phyloP scores from a whole-genome alignment of 108 stramenopile species.

The Nitzschia inconspicua region DNA sequence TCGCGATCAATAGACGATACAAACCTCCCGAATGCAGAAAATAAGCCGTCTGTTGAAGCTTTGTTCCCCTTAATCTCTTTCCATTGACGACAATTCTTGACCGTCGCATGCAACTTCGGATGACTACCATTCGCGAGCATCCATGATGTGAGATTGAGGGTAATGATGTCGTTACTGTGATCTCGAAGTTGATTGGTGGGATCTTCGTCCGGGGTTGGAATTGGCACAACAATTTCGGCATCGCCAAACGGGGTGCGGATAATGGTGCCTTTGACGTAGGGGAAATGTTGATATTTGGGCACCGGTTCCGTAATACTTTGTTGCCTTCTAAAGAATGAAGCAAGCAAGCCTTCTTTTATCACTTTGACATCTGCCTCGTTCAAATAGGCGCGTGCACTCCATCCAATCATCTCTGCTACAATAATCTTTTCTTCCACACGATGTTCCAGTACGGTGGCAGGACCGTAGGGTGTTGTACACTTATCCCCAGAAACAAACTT shows the following conservation, averaged over 20 bases:
- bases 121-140: slow-evolving; percentile 67
- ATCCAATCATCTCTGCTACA: slow-evolving; percentile 71
- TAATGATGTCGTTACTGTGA: slow-evolving; percentile 36
- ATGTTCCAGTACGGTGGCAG: slow-evolving; percentile 64
- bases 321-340: slow-evolving; percentile 42
- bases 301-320: slow-evolving; percentile 29
- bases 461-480: slow-evolving; percentile 81
- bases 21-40: slow-evolving; percentile 64
- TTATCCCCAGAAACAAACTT: slow-evolving; percentile 45
- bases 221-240: slow-evolving; percentile 52
- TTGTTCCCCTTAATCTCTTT: slow-evolving; percentile 41
- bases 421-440: slow-evolving; percentile 55
- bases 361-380: slow-evolving; percentile 48
- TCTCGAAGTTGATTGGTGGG: slow-evolving; percentile 5
- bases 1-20: slow-evolving; percentile 37
- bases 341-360: slow-evolving; percentile 55
- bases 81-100: slow-evolving; percentile 66
- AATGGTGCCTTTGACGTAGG: slow-evolving; percentile 48
- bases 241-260: slow-evolving; percentile 75
- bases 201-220: slow-evolving; percentile 23
- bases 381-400: slow-evolving; percentile 70
- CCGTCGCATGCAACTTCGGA: slow-evolving; percentile 74
- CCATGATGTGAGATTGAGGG: slow-evolving; percentile 66
- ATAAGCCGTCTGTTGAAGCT: slow-evolving; percentile 43
- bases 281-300: slow-evolving; percentile 46